Conservation (phyloP, 2,329 filamentous ascomycete species). For the Seiridium cupressi region DNA sequence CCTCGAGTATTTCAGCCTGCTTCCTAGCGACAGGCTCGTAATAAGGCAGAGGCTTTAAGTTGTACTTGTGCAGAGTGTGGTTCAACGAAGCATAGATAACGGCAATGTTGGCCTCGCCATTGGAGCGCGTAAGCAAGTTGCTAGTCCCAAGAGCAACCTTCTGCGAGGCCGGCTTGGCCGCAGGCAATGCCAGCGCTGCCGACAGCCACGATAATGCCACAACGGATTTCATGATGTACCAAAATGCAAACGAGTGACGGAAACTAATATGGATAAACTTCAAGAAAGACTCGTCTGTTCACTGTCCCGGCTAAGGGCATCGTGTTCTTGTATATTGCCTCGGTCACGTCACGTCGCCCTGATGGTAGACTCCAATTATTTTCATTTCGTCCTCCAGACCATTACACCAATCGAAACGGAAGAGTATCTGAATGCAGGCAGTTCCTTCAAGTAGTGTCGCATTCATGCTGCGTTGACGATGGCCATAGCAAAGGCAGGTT, state of each 20-base stretch:
- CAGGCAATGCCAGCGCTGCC: conserved; percentile 1
- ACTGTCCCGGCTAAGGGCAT: too few relatives aligned
- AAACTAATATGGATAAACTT: background rate
- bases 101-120: conserved; percentile 5
- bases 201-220: conserved; percentile 1
- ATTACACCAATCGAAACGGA: background rate
- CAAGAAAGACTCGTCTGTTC: background rate
- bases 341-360: background rate
- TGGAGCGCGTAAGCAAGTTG: background rate
- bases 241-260: too few relatives aligned
- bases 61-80: conserved; percentile 2
- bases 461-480: background rate
- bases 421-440: background rate
- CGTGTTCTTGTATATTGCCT: background rate
- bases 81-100: conserved; percentile 3
- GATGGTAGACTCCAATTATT: background rate
- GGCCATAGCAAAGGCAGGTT: background rate
- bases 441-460: background rate
- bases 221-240: background rate
- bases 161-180: background rate
- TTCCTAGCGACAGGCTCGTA: conserved; percentile 3
- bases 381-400: background rate
- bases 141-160: background rate
- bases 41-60: conserved; percentile 1
- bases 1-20: background rate